Evolutionary conservation across 345 rosid genomes (phyloP), one percentile per base, ranked within the genome.

Genomic region (Sisymbrium altissimum): DNA sequence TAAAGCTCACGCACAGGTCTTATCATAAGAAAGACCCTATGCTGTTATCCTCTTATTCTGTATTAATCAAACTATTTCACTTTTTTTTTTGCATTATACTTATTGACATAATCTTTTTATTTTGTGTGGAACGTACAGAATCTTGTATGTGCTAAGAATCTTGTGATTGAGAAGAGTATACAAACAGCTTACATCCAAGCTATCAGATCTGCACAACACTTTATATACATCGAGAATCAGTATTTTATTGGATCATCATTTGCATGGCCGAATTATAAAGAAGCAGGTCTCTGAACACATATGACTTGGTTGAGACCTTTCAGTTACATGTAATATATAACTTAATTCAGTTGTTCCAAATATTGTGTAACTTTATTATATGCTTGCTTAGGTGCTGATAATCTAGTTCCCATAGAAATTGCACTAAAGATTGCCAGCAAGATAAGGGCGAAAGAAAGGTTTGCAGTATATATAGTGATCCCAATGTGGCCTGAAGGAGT

Each of bases 401-500:
- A 92, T 81, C 73, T 88, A 48, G 82, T 92, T 75, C 97, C 98
- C 4, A 92, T 92, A 88, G 98, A 92, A 71, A 67, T 92, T 85
- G 94, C 95, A 54, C 68, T 92, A 71, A 90, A 92, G 80, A 87
- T 88, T 59, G 79, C 63, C 9, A 90, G 89, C 72, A 92, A 90
- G 76, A 90, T 90, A 72, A 83, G 82, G 73, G 93, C 91, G 7
- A 84, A 71, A 25, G 89, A 92, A 83, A 88, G 96, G 57, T 90
- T 92, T 52, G 84, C 90, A 4, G 96, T 90, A 35, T 92, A 90
- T 71, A 61, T 92, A 30, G 77, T 92, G 48, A 84, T 92, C 55
- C 94, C 98, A 7, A 86, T 92, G 96, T 92, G 97, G 98, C 93
- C 97, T 3, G 96, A 90, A 82, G 98, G 98, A 52, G 81, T 66